These are phyloP conservation scores for Orobanche coerulescens DNA, from an alignment of 257 asterid species.

Conservation along the genomic window DNA sequence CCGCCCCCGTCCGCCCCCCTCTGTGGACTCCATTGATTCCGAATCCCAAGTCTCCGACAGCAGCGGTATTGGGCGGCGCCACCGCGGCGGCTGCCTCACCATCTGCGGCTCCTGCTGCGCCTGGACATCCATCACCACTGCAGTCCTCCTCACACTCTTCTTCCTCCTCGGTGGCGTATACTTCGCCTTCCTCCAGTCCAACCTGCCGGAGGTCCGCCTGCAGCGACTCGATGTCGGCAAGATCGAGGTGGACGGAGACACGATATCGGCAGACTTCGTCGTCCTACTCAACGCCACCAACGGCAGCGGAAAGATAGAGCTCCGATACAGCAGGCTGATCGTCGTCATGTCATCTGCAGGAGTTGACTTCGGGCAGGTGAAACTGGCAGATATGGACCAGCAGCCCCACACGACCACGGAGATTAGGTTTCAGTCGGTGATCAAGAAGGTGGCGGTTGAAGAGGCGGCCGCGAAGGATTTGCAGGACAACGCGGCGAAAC, in stretches of 20 bases:
- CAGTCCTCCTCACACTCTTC: conserved; percentile 21
- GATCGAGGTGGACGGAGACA: conserved; percentile 1
- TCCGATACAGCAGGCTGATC: conserved; percentile 24
- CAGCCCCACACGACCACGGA: conserved; percentile 18
- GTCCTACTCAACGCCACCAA: conserved; percentile 30
- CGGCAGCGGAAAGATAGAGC: conserved; percentile 17
- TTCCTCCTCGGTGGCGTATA: conserved; percentile 25
- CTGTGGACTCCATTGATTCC: conserved; percentile 8
- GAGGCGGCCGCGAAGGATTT: conserved; percentile 29
- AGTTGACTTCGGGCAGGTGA: conserved; percentile 15
- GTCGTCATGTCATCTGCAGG: conserved; percentile 24
- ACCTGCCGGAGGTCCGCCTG: conserved; percentile 33
- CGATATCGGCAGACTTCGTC: conserved; percentile 17
- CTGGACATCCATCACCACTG: conserved; percentile 18
- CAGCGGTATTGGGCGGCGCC: not conserved
- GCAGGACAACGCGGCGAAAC: not conserved
- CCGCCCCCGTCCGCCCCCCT: conserved; percentile 11
- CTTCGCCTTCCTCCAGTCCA: conserved; percentile 33
- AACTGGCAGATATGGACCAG: conserved; percentile 21
- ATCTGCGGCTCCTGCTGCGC: conserved; percentile 28
- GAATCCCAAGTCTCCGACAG: conserved; percentile 8
- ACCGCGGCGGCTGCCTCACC: conserved; percentile 11
- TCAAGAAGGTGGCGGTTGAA: conserved; percentile 18
- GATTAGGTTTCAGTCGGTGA: conserved; percentile 14
- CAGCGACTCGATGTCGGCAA: conserved; percentile 26